Conservation (phyloP, 495 filamentous ascomycete genomes). For the Penicillium taxi region DNA sequence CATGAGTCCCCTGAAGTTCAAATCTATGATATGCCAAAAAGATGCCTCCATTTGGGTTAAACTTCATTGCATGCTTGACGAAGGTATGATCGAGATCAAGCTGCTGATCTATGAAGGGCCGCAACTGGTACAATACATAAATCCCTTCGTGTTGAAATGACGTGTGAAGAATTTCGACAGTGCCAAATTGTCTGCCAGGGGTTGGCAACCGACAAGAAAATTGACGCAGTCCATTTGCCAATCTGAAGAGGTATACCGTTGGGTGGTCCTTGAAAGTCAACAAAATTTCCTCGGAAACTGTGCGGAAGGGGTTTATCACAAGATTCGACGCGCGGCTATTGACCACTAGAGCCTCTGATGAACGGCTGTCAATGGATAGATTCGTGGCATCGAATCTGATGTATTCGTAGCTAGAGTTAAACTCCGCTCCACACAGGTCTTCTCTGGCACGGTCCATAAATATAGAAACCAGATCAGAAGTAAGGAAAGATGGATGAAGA, state of each 20-base stretch:
- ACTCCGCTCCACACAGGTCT: conserved; percentile 29
- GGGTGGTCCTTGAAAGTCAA: conserved; percentile 23
- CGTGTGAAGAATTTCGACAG: conserved; percentile 27
- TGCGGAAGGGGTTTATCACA: no score
- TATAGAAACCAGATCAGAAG: conserved; percentile 26
- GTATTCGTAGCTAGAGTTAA: conserved; percentile 17
- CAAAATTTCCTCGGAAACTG: conserved; percentile 7
- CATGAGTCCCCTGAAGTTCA: neutral
- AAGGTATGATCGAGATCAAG: conserved; percentile 27
- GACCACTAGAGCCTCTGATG: conserved; percentile 12
- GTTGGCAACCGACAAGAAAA: conserved; percentile 9
- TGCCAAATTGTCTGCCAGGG: conserved; percentile 20
- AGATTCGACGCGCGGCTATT: conserved; percentile 30
- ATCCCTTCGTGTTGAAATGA: conserved; percentile 17
- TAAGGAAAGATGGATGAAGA: no score
- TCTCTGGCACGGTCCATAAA: conserved; percentile 15
- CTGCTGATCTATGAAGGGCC: conserved; percentile 18
- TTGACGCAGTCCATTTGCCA: conserved; percentile 10
- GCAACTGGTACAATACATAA: conserved; percentile 29
- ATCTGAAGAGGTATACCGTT: conserved; percentile 20
- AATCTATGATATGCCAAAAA: conserved; percentile 24
- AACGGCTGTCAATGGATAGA: no score
- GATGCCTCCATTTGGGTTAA: conserved; percentile 14
- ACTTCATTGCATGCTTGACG: conserved; percentile 26
- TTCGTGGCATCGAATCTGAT: conserved; percentile 21